A percentile compares a stretch with the other conserved stretches of the same genome.
phyloP scores from a whole-genome alignment of 2,329 filamentous ascomycete species.

The Microdochium bolleyi region DNA sequence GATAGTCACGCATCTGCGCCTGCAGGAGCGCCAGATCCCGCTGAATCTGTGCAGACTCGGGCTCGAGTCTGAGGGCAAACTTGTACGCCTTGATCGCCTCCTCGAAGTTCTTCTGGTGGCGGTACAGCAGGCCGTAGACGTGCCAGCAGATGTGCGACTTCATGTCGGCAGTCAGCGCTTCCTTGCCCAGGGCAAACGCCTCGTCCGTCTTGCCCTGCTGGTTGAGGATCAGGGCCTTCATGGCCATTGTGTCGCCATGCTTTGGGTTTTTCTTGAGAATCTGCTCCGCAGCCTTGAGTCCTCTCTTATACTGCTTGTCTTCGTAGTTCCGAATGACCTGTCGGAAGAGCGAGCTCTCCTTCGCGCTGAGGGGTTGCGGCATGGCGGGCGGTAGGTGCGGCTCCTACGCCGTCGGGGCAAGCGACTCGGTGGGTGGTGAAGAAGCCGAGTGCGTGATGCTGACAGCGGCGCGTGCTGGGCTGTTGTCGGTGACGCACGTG shows the following conservation, averaged over 20 bases:
- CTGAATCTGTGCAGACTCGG: constrained; percentile 90
- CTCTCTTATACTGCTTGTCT: constrained; percentile 93
- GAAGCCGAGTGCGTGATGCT: neutral
- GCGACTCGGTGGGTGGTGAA: neutral
- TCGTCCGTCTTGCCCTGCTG: constrained; percentile 87
- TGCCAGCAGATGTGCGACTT: constrained; percentile 99
- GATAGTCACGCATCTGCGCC: constrained; percentile 92
- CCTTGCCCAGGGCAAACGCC: constrained; percentile 87
- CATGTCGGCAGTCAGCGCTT: constrained; percentile 92
- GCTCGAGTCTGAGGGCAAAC: constrained; percentile 85
- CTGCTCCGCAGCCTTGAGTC: constrained; percentile 91
- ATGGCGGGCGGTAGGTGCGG: constrained; percentile 31
- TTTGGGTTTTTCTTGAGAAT: constrained; percentile 91
- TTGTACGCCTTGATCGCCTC: constrained; percentile 99
- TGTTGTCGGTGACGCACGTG: neutral
- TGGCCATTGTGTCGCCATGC: constrained; percentile 96
- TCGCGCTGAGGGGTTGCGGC: constrained; percentile 70
- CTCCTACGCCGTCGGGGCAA: neutral
- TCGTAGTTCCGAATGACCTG: constrained; percentile 95
- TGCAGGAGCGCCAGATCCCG: constrained; percentile 89
- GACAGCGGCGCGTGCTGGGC: neutral
- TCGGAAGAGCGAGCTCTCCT: constrained; percentile 90
- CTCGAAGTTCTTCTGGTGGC: constrained; percentile 93
- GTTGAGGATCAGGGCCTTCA: constrained; percentile 97
- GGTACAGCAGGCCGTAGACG: constrained; percentile 91